Conservation (phyloP, 1,284 basidiomycete species). For the Cryptococcus maquisensis region DNA sequence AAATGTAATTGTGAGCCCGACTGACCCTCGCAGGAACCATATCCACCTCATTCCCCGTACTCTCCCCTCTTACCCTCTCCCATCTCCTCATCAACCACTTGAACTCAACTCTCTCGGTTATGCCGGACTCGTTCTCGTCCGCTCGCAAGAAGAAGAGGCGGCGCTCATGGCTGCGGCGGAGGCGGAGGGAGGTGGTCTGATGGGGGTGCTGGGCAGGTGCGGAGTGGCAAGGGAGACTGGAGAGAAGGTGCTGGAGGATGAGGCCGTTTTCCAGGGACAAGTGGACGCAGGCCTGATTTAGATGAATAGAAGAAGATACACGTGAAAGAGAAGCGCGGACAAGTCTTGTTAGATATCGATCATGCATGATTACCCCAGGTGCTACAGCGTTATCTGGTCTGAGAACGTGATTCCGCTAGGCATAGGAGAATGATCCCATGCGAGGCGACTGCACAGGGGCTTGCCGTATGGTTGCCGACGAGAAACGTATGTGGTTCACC, state of each 20-base stretch:
- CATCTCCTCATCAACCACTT: constrained; percentile 43
- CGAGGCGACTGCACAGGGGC: too few species aligned
- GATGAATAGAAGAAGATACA: not conserved
- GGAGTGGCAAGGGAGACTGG: constrained; percentile 41
- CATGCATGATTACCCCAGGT: too few species aligned
- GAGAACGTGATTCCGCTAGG: too few species aligned
- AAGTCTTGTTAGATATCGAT: not conserved
- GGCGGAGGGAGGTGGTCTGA: constrained; percentile 25
- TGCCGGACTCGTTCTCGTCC: constrained; percentile 77
- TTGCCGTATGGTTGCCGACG: too few species aligned
- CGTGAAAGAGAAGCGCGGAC: not conserved
- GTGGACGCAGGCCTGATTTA: constrained; percentile 1
- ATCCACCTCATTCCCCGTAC: constrained; percentile 74
- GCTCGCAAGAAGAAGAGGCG: constrained; percentile 67
- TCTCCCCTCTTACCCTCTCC: constrained; percentile 33
- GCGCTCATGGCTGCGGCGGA: constrained; percentile 55
- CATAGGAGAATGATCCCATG: too few species aligned
- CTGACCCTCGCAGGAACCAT: constrained; percentile 55
- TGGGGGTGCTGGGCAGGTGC: constrained; percentile 35
- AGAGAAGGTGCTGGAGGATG: constrained; percentile 35
- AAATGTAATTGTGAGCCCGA: not conserved
- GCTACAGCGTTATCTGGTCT: too few species aligned
- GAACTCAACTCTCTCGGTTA: constrained; percentile 80
- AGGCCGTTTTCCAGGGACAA: constrained; percentile 22
- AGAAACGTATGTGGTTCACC: too few species aligned